phyloP scores from a whole-genome alignment of 208 protist genomes.

The Vickermania ingenoplastis region DNA sequence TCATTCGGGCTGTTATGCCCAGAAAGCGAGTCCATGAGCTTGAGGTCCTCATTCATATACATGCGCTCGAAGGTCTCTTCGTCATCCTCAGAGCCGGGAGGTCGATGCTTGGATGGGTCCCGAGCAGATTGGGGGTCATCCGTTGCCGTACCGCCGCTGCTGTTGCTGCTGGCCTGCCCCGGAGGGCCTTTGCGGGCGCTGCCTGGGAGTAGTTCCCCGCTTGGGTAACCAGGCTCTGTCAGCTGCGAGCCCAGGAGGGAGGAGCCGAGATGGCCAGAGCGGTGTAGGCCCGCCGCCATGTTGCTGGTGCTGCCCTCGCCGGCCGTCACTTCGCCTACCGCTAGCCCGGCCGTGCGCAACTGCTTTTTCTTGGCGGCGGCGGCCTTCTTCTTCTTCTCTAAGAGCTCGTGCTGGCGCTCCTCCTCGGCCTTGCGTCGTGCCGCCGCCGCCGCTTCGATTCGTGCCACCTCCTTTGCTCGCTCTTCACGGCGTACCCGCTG shows the following conservation, averaged over 20 bases:
- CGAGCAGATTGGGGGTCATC: no score
- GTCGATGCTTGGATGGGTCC: no score
- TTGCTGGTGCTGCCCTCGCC: background rate
- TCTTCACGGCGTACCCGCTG: slow-evolving; percentile 5
- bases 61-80: background rate
- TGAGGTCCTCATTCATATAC: background rate
- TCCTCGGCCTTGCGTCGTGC: background rate
- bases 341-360: background rate
- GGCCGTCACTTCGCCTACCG: background rate
- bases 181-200: no score
- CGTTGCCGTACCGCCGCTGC: no score
- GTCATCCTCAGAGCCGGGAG: no score
- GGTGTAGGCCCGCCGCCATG: no score
- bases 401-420: background rate
- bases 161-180: no score
- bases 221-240: no score
- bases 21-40: background rate
- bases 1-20: background rate
- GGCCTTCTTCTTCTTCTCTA: background rate
- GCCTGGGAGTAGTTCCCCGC: no score
- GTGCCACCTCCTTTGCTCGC: background rate
- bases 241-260: no score
- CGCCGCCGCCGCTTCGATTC: background rate
- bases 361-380: background rate
- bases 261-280: no score